These are phyloP conservation scores for Lipomyces sp. DNA, from an alignment of 805 yeast genomes.

Conservation along the genomic window DNA sequence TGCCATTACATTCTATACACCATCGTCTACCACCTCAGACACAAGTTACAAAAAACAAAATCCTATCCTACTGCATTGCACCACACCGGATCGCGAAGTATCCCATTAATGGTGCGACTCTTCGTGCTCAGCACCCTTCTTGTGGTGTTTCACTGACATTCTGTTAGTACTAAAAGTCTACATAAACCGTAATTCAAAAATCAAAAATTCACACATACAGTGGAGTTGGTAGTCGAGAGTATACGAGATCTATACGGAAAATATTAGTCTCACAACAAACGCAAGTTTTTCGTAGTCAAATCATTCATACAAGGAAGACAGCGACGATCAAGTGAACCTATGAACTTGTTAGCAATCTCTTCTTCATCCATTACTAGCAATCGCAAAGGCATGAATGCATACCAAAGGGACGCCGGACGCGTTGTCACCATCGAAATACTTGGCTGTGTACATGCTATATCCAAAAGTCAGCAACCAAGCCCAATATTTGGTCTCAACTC, in stretches of 20 bases:
- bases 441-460: constrained; percentile 64
- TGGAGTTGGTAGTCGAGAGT: constrained; percentile 93
- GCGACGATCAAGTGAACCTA: constrained; percentile 32
- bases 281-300: constrained; percentile 43
- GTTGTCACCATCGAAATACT: constrained; percentile 81
- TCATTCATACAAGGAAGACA: constrained; percentile 43
- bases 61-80: not conserved
- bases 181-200: not conserved
- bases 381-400: constrained; percentile 20
- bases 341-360: not conserved
- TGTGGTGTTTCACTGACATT: constrained; percentile 33
- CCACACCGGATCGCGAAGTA: not conserved
- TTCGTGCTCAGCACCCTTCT: constrained; percentile 23
- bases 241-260: constrained; percentile 75
- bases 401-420: constrained; percentile 79
- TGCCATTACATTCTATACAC: constrained; percentile 1
- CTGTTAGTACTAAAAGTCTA: constrained; percentile 2
- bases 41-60: not conserved
- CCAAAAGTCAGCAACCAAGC: not conserved
- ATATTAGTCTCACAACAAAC: constrained; percentile 17
- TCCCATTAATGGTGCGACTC: constrained; percentile 26
- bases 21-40: not conserved
- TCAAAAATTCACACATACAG: constrained; percentile 35
- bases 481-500: not conserved
- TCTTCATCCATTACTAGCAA: constrained; percentile 3